Conservation (phyloP, 495 filamentous ascomycete species). For the Annulohypoxylon stygium region DNA sequence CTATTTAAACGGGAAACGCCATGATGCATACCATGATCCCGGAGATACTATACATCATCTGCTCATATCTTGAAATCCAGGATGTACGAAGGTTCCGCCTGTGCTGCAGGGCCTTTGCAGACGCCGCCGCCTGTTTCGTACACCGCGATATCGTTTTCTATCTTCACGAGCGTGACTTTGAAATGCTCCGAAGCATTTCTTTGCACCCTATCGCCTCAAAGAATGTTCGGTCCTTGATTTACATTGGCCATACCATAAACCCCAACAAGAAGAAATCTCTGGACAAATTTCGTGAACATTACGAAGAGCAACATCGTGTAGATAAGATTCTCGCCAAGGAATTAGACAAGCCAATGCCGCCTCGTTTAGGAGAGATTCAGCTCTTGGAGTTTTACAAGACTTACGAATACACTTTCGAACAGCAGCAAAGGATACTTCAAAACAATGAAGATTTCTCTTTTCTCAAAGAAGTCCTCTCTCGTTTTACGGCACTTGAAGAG, state of each 20-base stretch:
- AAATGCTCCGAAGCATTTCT: slow-evolving; percentile 39
- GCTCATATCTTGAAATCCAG: slow-evolving; percentile 38
- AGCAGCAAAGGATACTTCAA: slow-evolving; percentile 22
- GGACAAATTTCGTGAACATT: neutral
- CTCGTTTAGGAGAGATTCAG: neutral
- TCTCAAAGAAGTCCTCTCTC: slow-evolving; percentile 28
- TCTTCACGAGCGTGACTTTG: slow-evolving; percentile 40
- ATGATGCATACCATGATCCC: slow-evolving; percentile 31
- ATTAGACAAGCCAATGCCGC: neutral
- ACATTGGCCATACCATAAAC: slow-evolving; percentile 22
- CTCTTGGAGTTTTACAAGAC: slow-evolving; percentile 24
- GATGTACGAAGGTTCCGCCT: slow-evolving; percentile 34
- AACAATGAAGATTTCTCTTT: slow-evolving; percentile 27
- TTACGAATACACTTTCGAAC: slow-evolving; percentile 15
- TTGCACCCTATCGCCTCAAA: slow-evolving; percentile 36
- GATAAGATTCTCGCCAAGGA: slow-evolving; percentile 2
- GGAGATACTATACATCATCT: slow-evolving; percentile 34
- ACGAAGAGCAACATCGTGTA: neutral
- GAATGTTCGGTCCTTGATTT: slow-evolving; percentile 37
- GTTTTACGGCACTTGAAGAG: slow-evolving; percentile 27
- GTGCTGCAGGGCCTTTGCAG: slow-evolving; percentile 39
- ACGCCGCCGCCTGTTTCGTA: slow-evolving; percentile 30
- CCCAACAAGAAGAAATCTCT: slow-evolving; percentile 5
- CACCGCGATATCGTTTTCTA: slow-evolving; percentile 49
- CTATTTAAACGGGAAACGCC: neutral